Conservation (phyloP, 106 monocot species). For the Alisma plantagoaquatica region DNA sequence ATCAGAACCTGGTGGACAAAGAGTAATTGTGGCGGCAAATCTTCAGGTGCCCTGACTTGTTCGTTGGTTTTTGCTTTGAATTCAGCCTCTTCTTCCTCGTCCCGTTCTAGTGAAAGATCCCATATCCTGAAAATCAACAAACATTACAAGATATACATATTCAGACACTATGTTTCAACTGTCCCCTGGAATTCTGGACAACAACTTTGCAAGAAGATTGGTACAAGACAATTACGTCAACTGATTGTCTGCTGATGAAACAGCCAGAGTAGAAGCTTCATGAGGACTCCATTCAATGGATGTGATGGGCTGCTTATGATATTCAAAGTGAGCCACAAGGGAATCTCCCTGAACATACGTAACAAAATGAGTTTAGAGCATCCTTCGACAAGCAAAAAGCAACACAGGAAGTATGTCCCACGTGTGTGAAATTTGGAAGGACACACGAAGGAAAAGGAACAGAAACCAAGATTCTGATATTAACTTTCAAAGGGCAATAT, state of each 20-base stretch:
- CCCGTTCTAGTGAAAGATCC: constrained; percentile 91
- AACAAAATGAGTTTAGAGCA: too few relatives aligned
- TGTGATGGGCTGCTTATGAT: constrained; percentile 83
- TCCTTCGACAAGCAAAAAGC: too few relatives aligned
- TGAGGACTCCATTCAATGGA: constrained; percentile 99
- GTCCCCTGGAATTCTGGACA: too few relatives aligned
- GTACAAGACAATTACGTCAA: constrained; percentile 51
- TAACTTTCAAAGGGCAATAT: too few relatives aligned
- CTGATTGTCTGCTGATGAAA: constrained; percentile 85
- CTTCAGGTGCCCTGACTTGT: constrained; percentile 69
- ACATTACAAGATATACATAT: too few relatives aligned
- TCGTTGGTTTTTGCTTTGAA: constrained; percentile 77
- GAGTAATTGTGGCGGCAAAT: constrained; percentile 92
- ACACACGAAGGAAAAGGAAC: too few relatives aligned
- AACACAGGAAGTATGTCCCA: too few relatives aligned
- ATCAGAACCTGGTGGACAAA: constrained; percentile 87
- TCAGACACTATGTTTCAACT: too few relatives aligned
- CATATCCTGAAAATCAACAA: constrained; percentile 75
- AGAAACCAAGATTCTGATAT: too few relatives aligned
- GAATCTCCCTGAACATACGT: constrained; percentile 49
- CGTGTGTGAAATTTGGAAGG: too few relatives aligned
- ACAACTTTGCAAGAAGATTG: too few relatives aligned
- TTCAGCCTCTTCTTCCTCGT: constrained; percentile 94
- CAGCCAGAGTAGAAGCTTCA: constrained; percentile 87
- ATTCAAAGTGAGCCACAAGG: constrained; percentile 85